Conservation (phyloP, 2,329 filamentous ascomycete genomes). For the Talaromyces verruculosus region DNA sequence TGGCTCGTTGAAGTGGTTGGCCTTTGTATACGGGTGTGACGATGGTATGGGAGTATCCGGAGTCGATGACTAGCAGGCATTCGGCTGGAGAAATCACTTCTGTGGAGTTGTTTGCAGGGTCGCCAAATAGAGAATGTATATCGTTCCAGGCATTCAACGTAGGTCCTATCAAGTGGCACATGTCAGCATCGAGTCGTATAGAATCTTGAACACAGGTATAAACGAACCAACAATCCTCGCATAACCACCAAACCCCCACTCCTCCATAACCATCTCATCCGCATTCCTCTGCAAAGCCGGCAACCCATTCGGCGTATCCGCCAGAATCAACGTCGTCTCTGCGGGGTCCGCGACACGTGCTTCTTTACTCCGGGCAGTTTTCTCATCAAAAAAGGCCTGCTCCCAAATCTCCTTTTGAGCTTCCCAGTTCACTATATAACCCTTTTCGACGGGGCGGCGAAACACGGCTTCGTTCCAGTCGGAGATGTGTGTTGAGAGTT, state of each 20-base stretch:
- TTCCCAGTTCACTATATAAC: slow-evolving; percentile 96
- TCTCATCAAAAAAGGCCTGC: slow-evolving; percentile 73
- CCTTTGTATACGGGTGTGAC: slow-evolving; percentile 83
- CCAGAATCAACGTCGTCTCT: slow-evolving; percentile 79
- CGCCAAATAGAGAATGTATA: slow-evolving; percentile 66
- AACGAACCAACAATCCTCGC: slow-evolving; percentile 69
- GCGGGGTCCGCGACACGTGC: slow-evolving; percentile 59
- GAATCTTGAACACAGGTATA: not conserved
- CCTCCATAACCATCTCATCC: slow-evolving; percentile 96
- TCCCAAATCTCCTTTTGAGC: slow-evolving; percentile 95
- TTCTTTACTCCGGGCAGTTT: slow-evolving; percentile 56
- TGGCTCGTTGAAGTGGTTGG: slow-evolving; percentile 73
- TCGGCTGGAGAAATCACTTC: slow-evolving; percentile 61
- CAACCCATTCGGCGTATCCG: slow-evolving; percentile 81
- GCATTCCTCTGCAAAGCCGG: slow-evolving; percentile 81
- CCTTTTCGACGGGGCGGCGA: slow-evolving; percentile 86
- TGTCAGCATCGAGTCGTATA: not conserved
- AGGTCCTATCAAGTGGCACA: slow-evolving; percentile 54
- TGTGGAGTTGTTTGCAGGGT: slow-evolving; percentile 50
- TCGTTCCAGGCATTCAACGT: slow-evolving; percentile 81
- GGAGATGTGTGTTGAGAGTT: slow-evolving; percentile 69
- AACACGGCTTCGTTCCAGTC: slow-evolving; percentile 90
- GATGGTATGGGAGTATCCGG: slow-evolving; percentile 89
- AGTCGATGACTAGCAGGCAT: slow-evolving; percentile 83
- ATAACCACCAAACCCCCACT: slow-evolving; percentile 89